Evolutionary conservation across 164 flowering plant genomes (phyloP), one percentile per base, ranked within the genome.

Genomic region (Umbilicus rupestris): DNA sequence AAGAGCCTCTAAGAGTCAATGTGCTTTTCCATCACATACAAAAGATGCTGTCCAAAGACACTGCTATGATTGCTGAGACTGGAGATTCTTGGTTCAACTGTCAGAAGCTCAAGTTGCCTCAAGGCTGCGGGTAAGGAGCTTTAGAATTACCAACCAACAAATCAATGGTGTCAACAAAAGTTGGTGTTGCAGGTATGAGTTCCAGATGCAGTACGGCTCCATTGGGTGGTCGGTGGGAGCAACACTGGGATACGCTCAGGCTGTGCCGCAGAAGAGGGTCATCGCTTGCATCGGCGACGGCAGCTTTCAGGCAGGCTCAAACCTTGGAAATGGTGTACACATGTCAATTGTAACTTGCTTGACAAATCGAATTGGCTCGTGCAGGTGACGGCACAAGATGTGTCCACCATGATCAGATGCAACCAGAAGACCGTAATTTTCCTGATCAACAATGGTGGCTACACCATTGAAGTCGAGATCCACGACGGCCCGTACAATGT

Each of bases 201-300:
- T 81, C 66, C 82, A 81, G 60, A 79, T 81, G 82, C 84, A 81
- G 44, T 78, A 80, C 65, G 81, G 81, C 16, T 80, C 83, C 0
- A 80, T 78, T 42, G 84, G 84, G 7, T 80, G 84, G 84, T 80
- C 84, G 5, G 84, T 80, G 30, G 84, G 84, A 33, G 84, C 81
- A 12, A 74, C 78, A 1, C 73, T 81, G 0, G 84, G 84, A 0
- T 81, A 81, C 66, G 84, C 80, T 6, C 82, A 78, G 68, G 66
- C 84, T 9, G 76, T 70, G 3, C 73, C 73, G 1, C 66, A 75
- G 0, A 82, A 79, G 71, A 72, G 84, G 17, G 78, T 81, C 62
- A 73, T 81, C 65, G 70, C 84, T 58, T 83, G 80, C 76, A 83
- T 83, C 67, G 87, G 87, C 24, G 87, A 83, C 73, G 87, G 84